Base-by-base conservation (phyloP, 805 yeast genomes). In the Lipomyces mesembrius region DNA sequence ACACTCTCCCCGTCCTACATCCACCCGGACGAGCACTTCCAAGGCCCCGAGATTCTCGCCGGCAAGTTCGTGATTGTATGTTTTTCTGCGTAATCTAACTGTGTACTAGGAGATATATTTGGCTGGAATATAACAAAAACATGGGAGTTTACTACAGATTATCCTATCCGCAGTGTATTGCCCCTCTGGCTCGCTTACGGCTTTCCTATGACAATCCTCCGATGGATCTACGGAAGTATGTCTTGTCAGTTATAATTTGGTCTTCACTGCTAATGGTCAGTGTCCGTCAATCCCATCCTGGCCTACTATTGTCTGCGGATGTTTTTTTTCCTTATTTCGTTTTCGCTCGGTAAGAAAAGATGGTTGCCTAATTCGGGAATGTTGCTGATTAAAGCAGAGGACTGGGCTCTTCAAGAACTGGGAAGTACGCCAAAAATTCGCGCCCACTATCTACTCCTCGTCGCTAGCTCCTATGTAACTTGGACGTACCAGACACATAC, bases 11-110 rank as follows among this genome's bases (percentile, higher is more conserved):
- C 89, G 37, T 91, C 97, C 0, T 95, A 96, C 75, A 87, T 95
- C 59, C 99, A 96, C 72, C 99, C 99, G 0, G 99, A 95, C 81
- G 99, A 95, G 79, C 97, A 93, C 76, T 91, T 91, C 76, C 99
- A 96, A 76, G 85, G 88, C n/a, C 84, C 96, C 59, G 96, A 92
- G 76, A 88, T 89, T 0, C 74, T 94, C 29, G 82, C 87, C 12
- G 75, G 77, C 73, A 75, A 77, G 73, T 59, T 46, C 58, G 25
- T 20, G 27, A 37, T 17, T 14, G 25, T 14, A 9, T 34, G 43
- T 27, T 4, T 22, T 11, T 32, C 60, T 3, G 9, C 29, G 14
- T 14, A 25, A n/a, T 35, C 29, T 37, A 20, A 57, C 46, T 20
- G 37, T 20, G 22, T n/a, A 5, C 37, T 25, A 75, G 75, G 70